Evolutionary conservation across 257 asterid genomes (phyloP), one percentile per base, ranked within the genome.

Genomic region (Rehmannia glutinosa): DNA sequence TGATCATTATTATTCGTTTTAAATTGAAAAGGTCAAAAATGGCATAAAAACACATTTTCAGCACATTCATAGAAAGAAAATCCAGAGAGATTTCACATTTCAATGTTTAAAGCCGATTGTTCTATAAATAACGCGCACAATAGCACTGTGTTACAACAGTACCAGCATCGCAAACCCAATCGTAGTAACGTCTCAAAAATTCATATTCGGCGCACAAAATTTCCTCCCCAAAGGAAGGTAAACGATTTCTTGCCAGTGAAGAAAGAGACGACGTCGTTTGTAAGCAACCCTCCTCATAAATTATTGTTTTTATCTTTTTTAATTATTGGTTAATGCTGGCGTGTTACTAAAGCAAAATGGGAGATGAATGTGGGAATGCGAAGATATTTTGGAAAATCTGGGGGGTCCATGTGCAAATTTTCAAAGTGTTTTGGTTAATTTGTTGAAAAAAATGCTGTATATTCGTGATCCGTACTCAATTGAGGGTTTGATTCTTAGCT

Each of bases 231-330:
- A 46, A 30, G 36, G 8, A 32, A n/a, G n/a, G n/a, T 33, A 12
- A 24, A 1, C 9, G 12, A 1, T 54, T 72, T 45, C 62, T 64
- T 55, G 12, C 53, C 66, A 24, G 46, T 33, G 68, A 64, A 64
- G 68, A 30, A 55, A 72, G 62, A 4, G 8, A 56, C 68, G 61
- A 35, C 72, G 51, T 3, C 67, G 55, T 72, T 72, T 55, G 54
- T 43, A 55, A 72, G 72, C 54, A 63, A n/a, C 28, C 8, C 19
- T 16, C 33, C 36, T 32, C 58, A 32, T 41, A n/a, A 1, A 53
- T 52, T 54, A n/a, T 66, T 64, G 11, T 23, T 17, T 15, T 53
- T 62, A 8, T 52, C 0, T 21, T 25, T 28, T 5, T 62, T 46
- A n/a, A n/a, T n/a, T n/a, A n/a, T n/a, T n/a, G n/a, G 32, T 16